Conservation (phyloP, 805 yeast genomes). For the Ogataea salicorniae region DNA sequence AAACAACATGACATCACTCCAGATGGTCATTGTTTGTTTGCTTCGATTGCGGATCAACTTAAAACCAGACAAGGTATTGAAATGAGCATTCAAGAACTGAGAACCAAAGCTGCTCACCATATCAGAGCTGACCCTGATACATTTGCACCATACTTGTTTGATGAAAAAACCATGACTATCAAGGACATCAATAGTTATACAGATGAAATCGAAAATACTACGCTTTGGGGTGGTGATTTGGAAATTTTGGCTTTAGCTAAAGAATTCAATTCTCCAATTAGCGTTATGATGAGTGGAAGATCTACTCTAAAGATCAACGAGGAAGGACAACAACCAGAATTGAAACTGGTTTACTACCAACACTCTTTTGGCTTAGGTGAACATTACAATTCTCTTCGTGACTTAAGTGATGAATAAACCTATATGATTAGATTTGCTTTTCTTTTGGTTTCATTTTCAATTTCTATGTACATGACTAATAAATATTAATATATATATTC, state of each 20-base stretch:
- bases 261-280: slow-evolving; percentile 67
- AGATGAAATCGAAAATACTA: slow-evolving; percentile 61
- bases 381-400: slow-evolving; percentile 77
- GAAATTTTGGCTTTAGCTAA: slow-evolving; percentile 80
- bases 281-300: slow-evolving; percentile 73
- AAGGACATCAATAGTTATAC: slow-evolving; percentile 67
- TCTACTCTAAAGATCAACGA: slow-evolving; percentile 62
- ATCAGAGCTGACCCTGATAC: slow-evolving; percentile 62
- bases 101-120: slow-evolving; percentile 61
- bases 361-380: slow-evolving; percentile 89
- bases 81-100: slow-evolving; percentile 45
- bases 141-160: slow-evolving; percentile 77
- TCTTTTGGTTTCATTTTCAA: background rate
- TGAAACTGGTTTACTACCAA: slow-evolving; percentile 75
- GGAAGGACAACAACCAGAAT: slow-evolving; percentile 44
- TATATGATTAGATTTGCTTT: background rate
- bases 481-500: background rate
- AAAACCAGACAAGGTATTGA: slow-evolving; percentile 41
- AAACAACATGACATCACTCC: slow-evolving; percentile 68
- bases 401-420: slow-evolving; percentile 6
- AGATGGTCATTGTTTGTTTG: slow-evolving; percentile 92
- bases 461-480: background rate
- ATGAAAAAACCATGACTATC: slow-evolving; percentile 63
- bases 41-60: slow-evolving; percentile 79
- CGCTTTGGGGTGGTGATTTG: slow-evolving; percentile 95